phyloP scores from a whole-genome alignment of 2,329 filamentous ascomycete genomes.

The Fusarium sp. region DNA sequence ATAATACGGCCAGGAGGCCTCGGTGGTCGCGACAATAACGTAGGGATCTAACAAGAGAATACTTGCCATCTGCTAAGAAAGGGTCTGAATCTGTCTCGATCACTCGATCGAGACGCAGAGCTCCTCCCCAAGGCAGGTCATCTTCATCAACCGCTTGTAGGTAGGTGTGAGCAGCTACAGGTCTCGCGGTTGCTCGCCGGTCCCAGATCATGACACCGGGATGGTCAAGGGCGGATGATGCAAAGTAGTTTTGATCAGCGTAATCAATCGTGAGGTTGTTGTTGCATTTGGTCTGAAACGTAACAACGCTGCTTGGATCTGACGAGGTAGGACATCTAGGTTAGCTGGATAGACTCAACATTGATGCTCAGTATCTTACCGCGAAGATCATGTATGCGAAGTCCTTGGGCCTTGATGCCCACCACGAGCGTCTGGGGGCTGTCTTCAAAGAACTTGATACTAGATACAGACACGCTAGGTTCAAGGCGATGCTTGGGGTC shows the following conservation, averaged over 20 bases:
- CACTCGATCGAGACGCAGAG: slow-evolving; percentile 66
- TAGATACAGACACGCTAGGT: slow-evolving; percentile 79
- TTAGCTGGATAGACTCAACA: neutral
- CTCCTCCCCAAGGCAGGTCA: slow-evolving; percentile 71
- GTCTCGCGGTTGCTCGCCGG: slow-evolving; percentile 68
- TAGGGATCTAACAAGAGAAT: slow-evolving; percentile 70
- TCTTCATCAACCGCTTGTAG: slow-evolving; percentile 69
- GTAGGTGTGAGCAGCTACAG: slow-evolving; percentile 65
- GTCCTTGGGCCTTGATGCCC: slow-evolving; percentile 78
- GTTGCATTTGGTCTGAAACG: slow-evolving; percentile 74
- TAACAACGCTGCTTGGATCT: slow-evolving; percentile 64
- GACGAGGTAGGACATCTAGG: neutral
- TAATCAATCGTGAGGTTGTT: slow-evolving; percentile 83
- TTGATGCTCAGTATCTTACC: slow-evolving; percentile 57
- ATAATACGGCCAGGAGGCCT: slow-evolving; percentile 70
- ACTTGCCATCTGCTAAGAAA: slow-evolving; percentile 63
- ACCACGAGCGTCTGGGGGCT: slow-evolving; percentile 80
- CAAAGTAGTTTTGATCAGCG: slow-evolving; percentile 84
- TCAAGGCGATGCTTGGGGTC: slow-evolving; percentile 70
- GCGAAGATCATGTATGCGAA: slow-evolving; percentile 82
- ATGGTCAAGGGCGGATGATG: slow-evolving; percentile 80
- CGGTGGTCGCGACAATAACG: slow-evolving; percentile 72
- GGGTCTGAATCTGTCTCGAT: slow-evolving; percentile 66
- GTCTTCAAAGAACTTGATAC: slow-evolving; percentile 83
- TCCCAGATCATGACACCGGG: slow-evolving; percentile 84